Evolutionary conservation across 1,284 basidiomycete genomes (phyloP), one percentile per base, ranked within the genome.

Genomic region (Puccinia hordei): DNA sequence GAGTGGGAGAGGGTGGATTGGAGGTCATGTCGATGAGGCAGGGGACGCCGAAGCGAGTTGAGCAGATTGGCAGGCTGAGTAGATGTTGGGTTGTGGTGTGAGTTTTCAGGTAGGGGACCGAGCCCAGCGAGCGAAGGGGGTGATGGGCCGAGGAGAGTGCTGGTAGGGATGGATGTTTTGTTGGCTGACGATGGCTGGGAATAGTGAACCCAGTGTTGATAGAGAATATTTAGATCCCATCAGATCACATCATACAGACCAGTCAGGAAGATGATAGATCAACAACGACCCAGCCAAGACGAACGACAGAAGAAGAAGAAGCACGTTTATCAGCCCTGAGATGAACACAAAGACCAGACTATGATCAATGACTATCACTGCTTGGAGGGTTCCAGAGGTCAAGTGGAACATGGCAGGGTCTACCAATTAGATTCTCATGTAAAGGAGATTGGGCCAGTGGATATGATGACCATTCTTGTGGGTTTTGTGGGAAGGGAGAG

Each of bases 21-120:
- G 76, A 71, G 44, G 77, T 78, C 79, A 81, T 73, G 46, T 81
- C 76, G 82, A 80, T 27, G 73, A 82, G 53, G 66, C 81, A 71
- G 69, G 75, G 65, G 22, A 74, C 38, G 33, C 78, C 65, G 73
- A 81, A 81, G 35, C 75, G 81, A 27, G 22, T 66, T 12, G 77
- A 61, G 77, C 69, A 73, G 44, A 44, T 53, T 2, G 76, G 68
- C 13, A 73, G 55, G n/a, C 78, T 57, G 35, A 83, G 61, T 22
- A 63, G 59, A 33, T 55, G 66, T n/a, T 35, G 46, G 27, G 66
- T 27, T 2, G 24, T 22, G 8, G 33, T 38, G 17, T 19, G 30
- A 12, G 49, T 65, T 12, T 49, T 41, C 19, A 59, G 41, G 12
- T 24, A n/a, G 51, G 61, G 44, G 3, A 33, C 41, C 22, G 53